These are phyloP conservation scores for Angomonas desouzai DNA, from an alignment of 208 protist genomes.

Conservation along the genomic window DNA sequence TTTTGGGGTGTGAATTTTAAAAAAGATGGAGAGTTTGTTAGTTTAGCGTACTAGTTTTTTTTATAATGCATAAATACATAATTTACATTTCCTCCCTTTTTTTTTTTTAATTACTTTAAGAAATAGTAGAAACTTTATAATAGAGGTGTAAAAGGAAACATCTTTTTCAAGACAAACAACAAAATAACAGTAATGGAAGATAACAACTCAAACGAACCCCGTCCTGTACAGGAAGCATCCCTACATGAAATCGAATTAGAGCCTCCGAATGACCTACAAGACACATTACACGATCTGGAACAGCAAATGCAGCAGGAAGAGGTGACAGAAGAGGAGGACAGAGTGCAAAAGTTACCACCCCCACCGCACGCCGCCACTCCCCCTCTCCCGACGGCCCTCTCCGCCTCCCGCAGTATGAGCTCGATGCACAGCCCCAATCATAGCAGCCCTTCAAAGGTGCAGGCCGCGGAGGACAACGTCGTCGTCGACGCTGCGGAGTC, in stretches of 20 bases:
- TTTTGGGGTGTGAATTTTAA: too few species aligned
- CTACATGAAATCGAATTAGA: not conserved
- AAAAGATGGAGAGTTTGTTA: too few species aligned
- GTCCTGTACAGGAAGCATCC: not conserved
- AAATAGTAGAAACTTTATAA: slow-evolving; percentile 3
- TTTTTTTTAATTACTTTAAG: slow-evolving; percentile 19
- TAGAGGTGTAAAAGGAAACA: slow-evolving; percentile 1
- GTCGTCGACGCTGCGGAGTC: not conserved
- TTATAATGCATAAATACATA: not conserved
- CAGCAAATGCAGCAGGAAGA: slow-evolving; percentile 9
- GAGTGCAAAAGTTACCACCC: not conserved
- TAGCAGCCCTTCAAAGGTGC: not conserved
- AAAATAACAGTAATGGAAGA: not conserved
- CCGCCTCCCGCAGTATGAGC: not conserved
- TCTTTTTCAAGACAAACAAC: not conserved
- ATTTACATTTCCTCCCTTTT: slow-evolving; percentile 7
- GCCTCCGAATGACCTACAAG: not conserved
- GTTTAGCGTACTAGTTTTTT: too few species aligned
- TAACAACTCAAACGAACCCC: not conserved
- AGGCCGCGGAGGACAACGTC: not conserved
- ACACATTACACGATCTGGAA: slow-evolving; percentile 1
- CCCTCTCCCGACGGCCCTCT: not conserved
- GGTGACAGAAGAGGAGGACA: not conserved
- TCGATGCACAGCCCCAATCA: not conserved
- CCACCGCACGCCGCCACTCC: not conserved